Base-by-base conservation (phyloP, 2,329 filamentous ascomycete genomes). In the Alternaria sp. region DNA sequence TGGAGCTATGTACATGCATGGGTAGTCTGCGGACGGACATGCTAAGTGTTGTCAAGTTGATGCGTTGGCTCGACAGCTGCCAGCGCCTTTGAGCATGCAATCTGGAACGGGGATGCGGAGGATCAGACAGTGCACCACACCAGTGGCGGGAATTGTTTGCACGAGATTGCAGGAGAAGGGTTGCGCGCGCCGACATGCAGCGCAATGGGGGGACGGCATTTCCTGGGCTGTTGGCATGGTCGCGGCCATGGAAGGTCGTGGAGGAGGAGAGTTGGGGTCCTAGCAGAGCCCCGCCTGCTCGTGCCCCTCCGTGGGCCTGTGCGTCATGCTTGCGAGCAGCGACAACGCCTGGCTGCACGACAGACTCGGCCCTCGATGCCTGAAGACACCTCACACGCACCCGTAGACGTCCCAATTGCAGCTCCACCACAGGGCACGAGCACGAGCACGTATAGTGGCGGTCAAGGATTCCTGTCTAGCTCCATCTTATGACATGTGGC, bases 21-120 rank as follows among this genome's bases (percentile, higher is more conserved):
- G 75, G 68, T 77, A 70, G 72, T 70, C 70, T 73, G 72, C 70
- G 72, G 68, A 72, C 66, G 69, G 69, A 65, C 71, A 71, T 73
- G 74, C 73, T 76, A 76, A 72, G 74, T 76, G 75, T 72, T 77
- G 75, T 77, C 75, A 76, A 72, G 63, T 71, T 77, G 74, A 77
- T 77, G 75, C 74, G 75, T 68, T 77, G 75, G 74, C 74, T 77
- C 74, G 73, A 75, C 72, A 74, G 72, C 70, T 73, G 74, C 71
- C 75, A 74, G 67, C 74, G 73, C 68, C 71, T 68, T 71, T 65
- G 66, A 67, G 63, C 72, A 74, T 72, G 73, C 69, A 77, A 76
- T 77, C 73, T 76, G 67, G 72, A 68, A 63, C 64, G 70, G 72
- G 72, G 70, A 76, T 69, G 70, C 65, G 65, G 69, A 73, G 67